phyloP scores from a whole-genome alignment of 2,329 filamentous ascomycete genomes.

The Aspergillus fischeri region DNA sequence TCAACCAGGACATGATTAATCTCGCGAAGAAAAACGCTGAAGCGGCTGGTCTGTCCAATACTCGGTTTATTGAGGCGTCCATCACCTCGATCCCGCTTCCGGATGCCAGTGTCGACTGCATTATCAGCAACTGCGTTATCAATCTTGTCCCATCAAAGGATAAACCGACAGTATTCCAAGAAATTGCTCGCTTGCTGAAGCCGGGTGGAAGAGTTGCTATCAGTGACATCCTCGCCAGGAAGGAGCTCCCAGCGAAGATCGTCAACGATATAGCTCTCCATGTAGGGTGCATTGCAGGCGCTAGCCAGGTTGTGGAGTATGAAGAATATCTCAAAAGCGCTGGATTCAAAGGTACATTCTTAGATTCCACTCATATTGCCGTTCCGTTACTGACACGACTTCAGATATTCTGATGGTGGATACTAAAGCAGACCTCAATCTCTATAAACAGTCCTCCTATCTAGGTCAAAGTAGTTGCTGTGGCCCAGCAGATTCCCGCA shows the following conservation, averaged over 20 bases:
- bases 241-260: constrained; percentile 47
- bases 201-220: constrained; percentile 56
- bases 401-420: constrained; percentile 45
- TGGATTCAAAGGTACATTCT: constrained; percentile 46
- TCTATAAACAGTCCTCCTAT: constrained; percentile 32
- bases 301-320: constrained; percentile 52
- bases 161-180: constrained; percentile 52
- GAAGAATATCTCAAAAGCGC: constrained; percentile 47
- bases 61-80: constrained; percentile 47
- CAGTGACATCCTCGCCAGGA: constrained; percentile 56
- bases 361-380: constrained; percentile 1
- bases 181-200: constrained; percentile 57
- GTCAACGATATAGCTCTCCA: constrained; percentile 50
- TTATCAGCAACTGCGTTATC: constrained; percentile 62
- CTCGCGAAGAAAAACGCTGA: constrained; percentile 46
- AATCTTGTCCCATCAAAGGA: constrained; percentile 54
- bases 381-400: background rate
- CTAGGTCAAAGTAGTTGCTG: constrained; percentile 3
- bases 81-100: constrained; percentile 51
- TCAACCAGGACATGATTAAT: constrained; percentile 51
- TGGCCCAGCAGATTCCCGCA: constrained; percentile 6
- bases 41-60: constrained; percentile 41
- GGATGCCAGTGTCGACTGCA: constrained; percentile 47
- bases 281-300: constrained; percentile 58
- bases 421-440: constrained; percentile 46